These are phyloP conservation scores for Trichoderma simmonsii DNA, from an alignment of 2,329 filamentous ascomycete genomes.

Conservation along the genomic window DNA sequence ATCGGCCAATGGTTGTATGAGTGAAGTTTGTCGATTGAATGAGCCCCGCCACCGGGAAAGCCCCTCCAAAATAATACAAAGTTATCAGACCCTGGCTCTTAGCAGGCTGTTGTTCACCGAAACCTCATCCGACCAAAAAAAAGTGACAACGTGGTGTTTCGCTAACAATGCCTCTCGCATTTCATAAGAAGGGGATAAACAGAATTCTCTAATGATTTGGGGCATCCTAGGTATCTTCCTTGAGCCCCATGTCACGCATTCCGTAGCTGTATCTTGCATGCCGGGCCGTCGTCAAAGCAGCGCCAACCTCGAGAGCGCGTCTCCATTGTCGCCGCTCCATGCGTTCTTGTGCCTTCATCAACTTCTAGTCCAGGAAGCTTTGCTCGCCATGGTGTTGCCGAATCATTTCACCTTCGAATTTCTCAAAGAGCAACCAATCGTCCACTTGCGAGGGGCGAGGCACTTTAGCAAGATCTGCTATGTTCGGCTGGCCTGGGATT, in stretches of 20 bases:
- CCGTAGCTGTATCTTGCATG: slow-evolving; percentile 12
- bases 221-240: not conserved
- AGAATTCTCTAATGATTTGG: not conserved
- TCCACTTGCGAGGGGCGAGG: slow-evolving; percentile 55
- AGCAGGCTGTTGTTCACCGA: not conserved
- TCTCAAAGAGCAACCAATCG: slow-evolving; percentile 53
- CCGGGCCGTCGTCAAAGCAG: slow-evolving; percentile 24
- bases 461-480: slow-evolving; percentile 43
- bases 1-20: not conserved
- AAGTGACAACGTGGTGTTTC: not conserved
- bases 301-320: slow-evolving; percentile 27
- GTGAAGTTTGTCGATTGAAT: not conserved
- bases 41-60: slow-evolving; percentile 5
- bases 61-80: slow-evolving; percentile 5
- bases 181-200: not conserved
- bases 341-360: slow-evolving; percentile 32
- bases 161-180: not conserved
- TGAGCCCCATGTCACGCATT: not conserved
- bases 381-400: slow-evolving; percentile 38
- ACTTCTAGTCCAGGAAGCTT: slow-evolving; percentile 42
- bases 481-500: slow-evolving; percentile 38
- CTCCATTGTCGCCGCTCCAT: slow-evolving; percentile 29
- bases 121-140: not conserved
- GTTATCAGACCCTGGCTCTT: not conserved
- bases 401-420: slow-evolving; percentile 43